These are phyloP conservation scores for Cucurbita moschata DNA, from an alignment of 306 rosid genomes.

Conservation along the genomic window DNA sequence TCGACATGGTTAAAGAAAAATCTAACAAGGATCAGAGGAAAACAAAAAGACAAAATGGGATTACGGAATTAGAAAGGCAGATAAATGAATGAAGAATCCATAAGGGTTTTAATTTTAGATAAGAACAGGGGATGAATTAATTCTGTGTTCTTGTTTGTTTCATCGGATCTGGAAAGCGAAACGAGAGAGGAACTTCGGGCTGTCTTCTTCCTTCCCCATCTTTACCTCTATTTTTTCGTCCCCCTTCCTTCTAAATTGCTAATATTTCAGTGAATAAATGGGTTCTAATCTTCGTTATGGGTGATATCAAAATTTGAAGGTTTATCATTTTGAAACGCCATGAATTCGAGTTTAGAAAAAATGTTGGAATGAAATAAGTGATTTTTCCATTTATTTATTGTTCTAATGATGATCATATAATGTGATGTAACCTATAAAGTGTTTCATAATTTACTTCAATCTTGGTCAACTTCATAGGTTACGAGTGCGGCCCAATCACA, in stretches of 20 bases:
- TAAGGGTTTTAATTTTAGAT: neutral
- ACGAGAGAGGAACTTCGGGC: neutral
- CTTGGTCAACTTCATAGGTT: neutral
- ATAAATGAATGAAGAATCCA: neutral
- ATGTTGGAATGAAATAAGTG: too few relatives aligned
- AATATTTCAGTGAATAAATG: neutral
- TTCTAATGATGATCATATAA: neutral
- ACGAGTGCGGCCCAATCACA: neutral
- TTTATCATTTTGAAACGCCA: too few relatives aligned
- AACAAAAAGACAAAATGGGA: neutral
- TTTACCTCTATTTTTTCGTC: neutral
- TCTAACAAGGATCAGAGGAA: neutral
- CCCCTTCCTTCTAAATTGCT: neutral
- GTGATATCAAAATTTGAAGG: too few relatives aligned
- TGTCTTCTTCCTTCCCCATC: neutral
- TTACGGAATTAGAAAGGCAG: neutral
- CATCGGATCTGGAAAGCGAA: constrained; percentile 8
- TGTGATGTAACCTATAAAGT: neutral
- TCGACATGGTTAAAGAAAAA: constrained; percentile 37
- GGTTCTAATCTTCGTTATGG: neutral
- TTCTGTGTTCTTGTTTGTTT: neutral
- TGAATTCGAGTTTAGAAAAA: too few relatives aligned
- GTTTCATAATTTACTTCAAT: neutral
- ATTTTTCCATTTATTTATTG: neutral
- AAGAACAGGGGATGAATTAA: neutral